Evolutionary conservation across 2,329 filamentous ascomycete genomes (phyloP).

Genomic region (Neodidymelliopsis sp.): DNA sequence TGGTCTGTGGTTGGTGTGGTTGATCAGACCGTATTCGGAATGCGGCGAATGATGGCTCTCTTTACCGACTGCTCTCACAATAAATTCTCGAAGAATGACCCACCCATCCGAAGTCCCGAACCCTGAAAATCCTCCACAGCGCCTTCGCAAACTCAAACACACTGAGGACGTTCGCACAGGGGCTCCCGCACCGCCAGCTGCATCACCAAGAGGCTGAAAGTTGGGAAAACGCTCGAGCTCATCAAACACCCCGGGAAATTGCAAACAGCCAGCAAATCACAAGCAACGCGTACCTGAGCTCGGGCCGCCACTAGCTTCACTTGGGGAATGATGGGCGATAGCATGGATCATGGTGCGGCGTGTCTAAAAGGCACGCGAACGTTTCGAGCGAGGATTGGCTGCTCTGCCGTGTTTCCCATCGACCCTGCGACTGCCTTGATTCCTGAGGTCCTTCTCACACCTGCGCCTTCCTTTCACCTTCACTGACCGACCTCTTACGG

Average conservation of each 20-base stretch:
- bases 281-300: constrained; percentile 35
- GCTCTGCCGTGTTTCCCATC: constrained; percentile 30
- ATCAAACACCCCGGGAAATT: constrained; percentile 37
- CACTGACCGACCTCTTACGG: constrained; percentile 36
- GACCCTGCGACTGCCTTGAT: constrained; percentile 17
- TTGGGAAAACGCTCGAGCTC: constrained; percentile 34
- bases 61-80: constrained; percentile 7
- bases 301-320: constrained; percentile 26
- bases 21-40: constrained; percentile 13
- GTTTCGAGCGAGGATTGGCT: constrained; percentile 30
- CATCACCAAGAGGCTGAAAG: constrained; percentile 22
- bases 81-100: constrained; percentile 4
- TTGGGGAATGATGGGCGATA: constrained; percentile 31
- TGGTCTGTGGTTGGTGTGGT: constrained; percentile 3
- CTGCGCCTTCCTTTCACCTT: constrained; percentile 26
- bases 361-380: constrained; percentile 28
- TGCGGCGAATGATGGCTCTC: constrained; percentile 12
- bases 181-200: constrained; percentile 25
- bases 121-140: constrained; percentile 13
- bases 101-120: constrained; percentile 15
- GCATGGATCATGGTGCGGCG: constrained; percentile 24
- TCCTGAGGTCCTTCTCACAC: constrained; percentile 24
- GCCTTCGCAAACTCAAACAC: constrained; percentile 21
- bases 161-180: constrained; percentile 28
- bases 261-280: constrained; percentile 37